phyloP scores from a whole-genome alignment of 352 stramenopile species.

The Pythium apleroticum region DNA sequence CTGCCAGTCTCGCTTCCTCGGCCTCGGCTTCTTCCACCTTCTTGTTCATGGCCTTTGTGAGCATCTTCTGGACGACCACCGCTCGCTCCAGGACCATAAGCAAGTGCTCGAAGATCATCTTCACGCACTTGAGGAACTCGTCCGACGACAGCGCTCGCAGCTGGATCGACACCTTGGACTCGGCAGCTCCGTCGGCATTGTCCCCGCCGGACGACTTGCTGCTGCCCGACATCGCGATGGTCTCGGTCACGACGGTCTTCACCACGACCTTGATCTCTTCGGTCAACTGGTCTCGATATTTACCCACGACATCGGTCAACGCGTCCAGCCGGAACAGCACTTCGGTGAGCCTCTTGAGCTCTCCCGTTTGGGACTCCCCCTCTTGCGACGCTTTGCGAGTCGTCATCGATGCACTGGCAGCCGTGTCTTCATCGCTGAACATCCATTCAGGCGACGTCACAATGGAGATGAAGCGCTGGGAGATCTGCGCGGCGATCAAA shows the following conservation, averaged over 20 bases:
- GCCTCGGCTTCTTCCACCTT: slow-evolving; percentile 54
- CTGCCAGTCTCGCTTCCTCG: slow-evolving; percentile 36
- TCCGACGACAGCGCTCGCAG: slow-evolving; percentile 76
- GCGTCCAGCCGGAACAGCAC: slow-evolving; percentile 77
- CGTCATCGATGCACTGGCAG: neutral
- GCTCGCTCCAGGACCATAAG: slow-evolving; percentile 78
- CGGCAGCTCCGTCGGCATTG: slow-evolving; percentile 23
- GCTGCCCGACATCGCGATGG: slow-evolving; percentile 66
- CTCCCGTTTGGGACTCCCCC: slow-evolving; percentile 36
- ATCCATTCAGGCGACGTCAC: slow-evolving; percentile 84
- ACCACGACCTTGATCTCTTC: slow-evolving; percentile 88
- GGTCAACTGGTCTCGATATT: slow-evolving; percentile 79
- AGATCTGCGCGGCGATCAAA: slow-evolving; percentile 80
- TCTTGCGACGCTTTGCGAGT: slow-evolving; percentile 14
- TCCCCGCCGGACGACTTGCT: slow-evolving; percentile 33
- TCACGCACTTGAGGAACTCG: slow-evolving; percentile 85
- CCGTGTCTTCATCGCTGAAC: slow-evolving; percentile 59
- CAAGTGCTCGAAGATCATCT: slow-evolving; percentile 91
- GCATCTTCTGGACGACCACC: slow-evolving; percentile 71
- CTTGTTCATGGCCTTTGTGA: slow-evolving; percentile 72
- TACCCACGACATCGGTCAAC: slow-evolving; percentile 64
- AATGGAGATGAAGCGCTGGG: slow-evolving; percentile 74
- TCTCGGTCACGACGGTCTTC: slow-evolving; percentile 88
- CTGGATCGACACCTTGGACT: slow-evolving; percentile 85
- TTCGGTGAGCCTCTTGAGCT: slow-evolving; percentile 61